Percentiles rank a stretch among this genome's conserved stretches.
phyloP scores from a whole-genome alignment of 306 rosid species.

The Cicer pinnatifidum region DNA sequence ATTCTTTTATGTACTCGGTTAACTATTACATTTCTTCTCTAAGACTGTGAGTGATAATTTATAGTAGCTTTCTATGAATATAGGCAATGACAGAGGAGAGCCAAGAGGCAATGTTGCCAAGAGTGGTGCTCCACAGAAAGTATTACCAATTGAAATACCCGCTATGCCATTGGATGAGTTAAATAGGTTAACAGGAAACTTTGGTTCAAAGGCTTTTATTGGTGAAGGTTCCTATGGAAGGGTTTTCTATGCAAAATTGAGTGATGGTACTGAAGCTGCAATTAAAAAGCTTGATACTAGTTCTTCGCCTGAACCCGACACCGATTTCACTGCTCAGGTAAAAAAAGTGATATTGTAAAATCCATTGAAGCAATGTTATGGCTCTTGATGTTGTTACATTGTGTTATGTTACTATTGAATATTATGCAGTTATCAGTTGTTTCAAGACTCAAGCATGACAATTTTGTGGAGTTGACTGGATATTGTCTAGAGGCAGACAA shows the following conservation, averaged over 20 bases:
- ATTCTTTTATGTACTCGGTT: too few relatives aligned
- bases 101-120: conserved; percentile 65
- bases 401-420: conserved; percentile 1
- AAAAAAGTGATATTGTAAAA: conserved; percentile 16
- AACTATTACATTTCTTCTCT: too few relatives aligned
- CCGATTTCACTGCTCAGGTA: conserved; percentile 76
- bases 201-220: conserved; percentile 77
- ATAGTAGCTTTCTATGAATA: conserved; percentile 13
- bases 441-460: conserved; percentile 81
- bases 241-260: conserved; percentile 73
- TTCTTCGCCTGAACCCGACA: conserved; percentile 76
- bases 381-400: not conserved
- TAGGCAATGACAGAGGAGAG: conserved; percentile 83
- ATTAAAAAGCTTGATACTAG: conserved; percentile 82
- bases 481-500: conserved; percentile 83
- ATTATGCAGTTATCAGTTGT: conserved; percentile 78
- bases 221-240: conserved; percentile 99
- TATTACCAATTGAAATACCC: conserved; percentile 79
- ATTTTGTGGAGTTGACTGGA: conserved; percentile 87
- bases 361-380: conserved; percentile 26
- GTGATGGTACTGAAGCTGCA: conserved; percentile 69
- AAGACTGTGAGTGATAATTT: not conserved
- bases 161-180: conserved; percentile 72
- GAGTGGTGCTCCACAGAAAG: conserved; percentile 76
- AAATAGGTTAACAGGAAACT: conserved; percentile 72